Percentiles rank a stretch among this genome's conserved stretches.
Conservation (phyloP, 169 alveolate species). For the Eimeria maxima region DNA sequence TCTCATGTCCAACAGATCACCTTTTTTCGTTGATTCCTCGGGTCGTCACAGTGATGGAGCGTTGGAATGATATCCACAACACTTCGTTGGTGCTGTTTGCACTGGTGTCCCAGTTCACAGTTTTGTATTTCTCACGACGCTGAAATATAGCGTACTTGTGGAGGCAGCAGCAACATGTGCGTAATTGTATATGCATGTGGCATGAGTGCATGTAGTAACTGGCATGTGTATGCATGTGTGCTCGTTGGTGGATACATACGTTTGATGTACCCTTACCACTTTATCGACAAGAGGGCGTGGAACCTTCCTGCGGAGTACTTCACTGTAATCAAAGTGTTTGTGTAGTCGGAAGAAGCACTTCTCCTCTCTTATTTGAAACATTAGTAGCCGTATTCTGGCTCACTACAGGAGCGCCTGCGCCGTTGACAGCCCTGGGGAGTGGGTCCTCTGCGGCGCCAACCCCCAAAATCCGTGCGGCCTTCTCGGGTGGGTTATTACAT, state of each 20-base stretch:
- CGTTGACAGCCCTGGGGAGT: constrained; percentile 33
- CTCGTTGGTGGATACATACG: neutral
- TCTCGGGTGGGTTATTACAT: neutral
- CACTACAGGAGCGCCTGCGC: constrained; percentile 23
- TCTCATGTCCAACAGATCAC: too few species aligned
- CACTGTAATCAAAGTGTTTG: too few species aligned
- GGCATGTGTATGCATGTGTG: neutral
- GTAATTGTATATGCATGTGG: too few species aligned
- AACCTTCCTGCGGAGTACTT: too few species aligned
- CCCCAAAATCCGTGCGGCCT: constrained; percentile 41
- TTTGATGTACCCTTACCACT: neutral
- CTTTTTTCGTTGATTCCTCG: neutral
- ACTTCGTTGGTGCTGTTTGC: neutral
- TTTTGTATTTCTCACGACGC: neutral
- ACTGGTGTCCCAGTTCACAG: neutral
- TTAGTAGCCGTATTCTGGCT: neutral
- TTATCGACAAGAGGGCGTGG: too few species aligned
- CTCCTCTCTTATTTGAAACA: neutral
- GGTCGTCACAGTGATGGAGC: neutral
- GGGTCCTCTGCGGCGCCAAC: constrained; percentile 69
- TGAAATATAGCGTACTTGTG: neutral
- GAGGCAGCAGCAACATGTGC: too few species aligned
- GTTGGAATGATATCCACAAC: neutral
- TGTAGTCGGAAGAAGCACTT: too few species aligned
- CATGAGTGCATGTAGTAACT: neutral